These are phyloP conservation scores for Phytopythium boreale DNA, from an alignment of 352 stramenopile genomes.

Conservation along the genomic window DNA sequence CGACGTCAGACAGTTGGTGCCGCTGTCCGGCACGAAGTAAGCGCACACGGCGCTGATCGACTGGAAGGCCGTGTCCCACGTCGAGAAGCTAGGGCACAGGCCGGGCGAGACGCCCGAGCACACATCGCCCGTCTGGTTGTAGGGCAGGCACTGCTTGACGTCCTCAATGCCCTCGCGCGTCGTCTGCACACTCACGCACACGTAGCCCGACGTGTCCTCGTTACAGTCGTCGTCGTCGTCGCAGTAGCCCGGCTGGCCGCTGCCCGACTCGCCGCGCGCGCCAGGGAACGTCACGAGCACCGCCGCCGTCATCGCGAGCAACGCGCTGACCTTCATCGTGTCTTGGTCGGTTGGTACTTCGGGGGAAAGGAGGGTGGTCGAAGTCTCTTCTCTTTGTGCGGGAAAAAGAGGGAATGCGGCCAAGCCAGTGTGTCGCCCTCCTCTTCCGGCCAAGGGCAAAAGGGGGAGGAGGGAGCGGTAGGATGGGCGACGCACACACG, in stretches of 20 bases:
- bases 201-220: conserved; percentile 36
- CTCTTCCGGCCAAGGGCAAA: background rate
- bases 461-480: background rate
- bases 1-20: conserved; percentile 40
- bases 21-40: conserved; percentile 50
- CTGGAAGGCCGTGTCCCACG: conserved; percentile 57
- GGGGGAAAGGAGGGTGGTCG: background rate
- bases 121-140: conserved; percentile 36
- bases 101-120: conserved; percentile 56
- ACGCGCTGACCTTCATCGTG: conserved; percentile 26
- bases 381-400: conserved; percentile 17
- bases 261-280: conserved; percentile 34
- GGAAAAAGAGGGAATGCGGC: conserved; percentile 37
- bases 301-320: conserved; percentile 22
- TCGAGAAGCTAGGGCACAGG: conserved; percentile 73
- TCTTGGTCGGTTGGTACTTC: conserved; percentile 2
- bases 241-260: conserved; percentile 54
- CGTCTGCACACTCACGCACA: conserved; percentile 76
- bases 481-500: background rate
- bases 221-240: conserved; percentile 47
- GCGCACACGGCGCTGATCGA: conserved; percentile 70
- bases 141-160: conserved; percentile 80
- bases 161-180: conserved; percentile 57
- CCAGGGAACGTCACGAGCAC: conserved; percentile 15
- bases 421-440: background rate